These are phyloP conservation scores for Poa annua DNA, from an alignment of 176 grass and related monocot species.

Conservation along the genomic window DNA sequence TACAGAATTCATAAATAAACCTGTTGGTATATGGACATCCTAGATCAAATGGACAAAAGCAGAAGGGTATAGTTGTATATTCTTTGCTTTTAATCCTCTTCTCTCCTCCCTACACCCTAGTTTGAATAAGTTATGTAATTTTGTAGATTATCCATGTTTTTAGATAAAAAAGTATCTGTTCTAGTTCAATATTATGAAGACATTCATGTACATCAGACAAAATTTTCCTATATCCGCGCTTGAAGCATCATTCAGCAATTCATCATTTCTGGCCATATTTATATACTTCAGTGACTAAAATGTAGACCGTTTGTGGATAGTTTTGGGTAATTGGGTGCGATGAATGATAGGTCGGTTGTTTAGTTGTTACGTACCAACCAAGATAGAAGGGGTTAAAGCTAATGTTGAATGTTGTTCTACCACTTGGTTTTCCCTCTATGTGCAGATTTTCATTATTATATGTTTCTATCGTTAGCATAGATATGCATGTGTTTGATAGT, in stretches of 20 bases:
- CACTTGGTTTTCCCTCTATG: conserved; percentile 7
- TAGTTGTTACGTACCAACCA: neutral
- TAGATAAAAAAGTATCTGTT: neutral
- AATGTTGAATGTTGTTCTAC: conserved; percentile 34
- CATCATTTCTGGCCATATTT: neutral
- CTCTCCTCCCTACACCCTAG: neutral
- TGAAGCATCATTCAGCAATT: conserved; percentile 20
- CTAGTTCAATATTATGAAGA: neutral
- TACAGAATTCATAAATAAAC: conserved; percentile 28
- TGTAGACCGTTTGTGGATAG: neutral
- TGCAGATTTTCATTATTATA: conserved; percentile 22
- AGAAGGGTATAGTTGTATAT: conserved; percentile 17
- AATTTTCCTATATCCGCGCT: neutral
- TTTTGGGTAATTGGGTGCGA: neutral
- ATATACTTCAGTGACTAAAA: neutral
- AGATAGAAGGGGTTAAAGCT: neutral
- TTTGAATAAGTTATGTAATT: conserved; percentile 19
- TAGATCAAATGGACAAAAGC: conserved; percentile 13
- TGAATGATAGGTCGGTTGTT: neutral
- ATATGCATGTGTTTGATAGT: conserved; percentile 10
- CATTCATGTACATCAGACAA: conserved; percentile 1
- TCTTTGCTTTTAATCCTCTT: neutral
- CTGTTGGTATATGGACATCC: conserved; percentile 13
- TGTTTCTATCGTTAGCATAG: conserved; percentile 9
- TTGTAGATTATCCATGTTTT: neutral